Evolutionary conservation across 495 filamentous ascomycete species (phyloP).

Genomic region (Baudoinia panamericana): DNA sequence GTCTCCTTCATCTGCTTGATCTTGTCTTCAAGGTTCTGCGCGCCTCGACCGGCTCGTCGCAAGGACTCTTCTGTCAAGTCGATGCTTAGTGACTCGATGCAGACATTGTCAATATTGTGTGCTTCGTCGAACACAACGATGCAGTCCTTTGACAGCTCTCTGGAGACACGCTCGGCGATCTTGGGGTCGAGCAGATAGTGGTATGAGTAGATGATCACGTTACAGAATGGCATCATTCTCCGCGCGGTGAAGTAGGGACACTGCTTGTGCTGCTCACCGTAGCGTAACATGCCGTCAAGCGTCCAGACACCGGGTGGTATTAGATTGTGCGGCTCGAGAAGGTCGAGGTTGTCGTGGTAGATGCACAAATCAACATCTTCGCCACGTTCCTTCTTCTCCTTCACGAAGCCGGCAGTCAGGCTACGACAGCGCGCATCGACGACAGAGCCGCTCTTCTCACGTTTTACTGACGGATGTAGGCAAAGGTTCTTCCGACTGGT

Average conservation of each 20-base stretch:
- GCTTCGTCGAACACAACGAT: constrained; percentile 99
- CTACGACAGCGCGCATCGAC: constrained; percentile 93
- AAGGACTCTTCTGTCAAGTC: constrained; percentile 92
- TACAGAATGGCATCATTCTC: constrained; percentile 98
- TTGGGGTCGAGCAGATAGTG: constrained; percentile 97
- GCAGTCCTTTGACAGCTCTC: constrained; percentile 92
- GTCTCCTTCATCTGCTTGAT: constrained; percentile 86
- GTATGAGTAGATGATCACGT: constrained; percentile 98
- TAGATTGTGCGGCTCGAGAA: constrained; percentile 85
- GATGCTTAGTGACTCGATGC: constrained; percentile 93
- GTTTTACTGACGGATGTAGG: constrained; percentile 85
- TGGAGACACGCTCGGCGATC: constrained; percentile 92
- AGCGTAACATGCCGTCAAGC: constrained; percentile 70
- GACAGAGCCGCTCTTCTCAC: constrained; percentile 84
- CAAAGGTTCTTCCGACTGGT: constrained; percentile 97
- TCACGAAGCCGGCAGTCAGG: constrained; percentile 90
- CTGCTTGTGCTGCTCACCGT: constrained; percentile 90
- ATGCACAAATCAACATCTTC: constrained; percentile 89
- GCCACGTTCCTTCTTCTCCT: constrained; percentile 86
- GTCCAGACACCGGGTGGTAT: constrained; percentile 92
- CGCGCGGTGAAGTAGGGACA: constrained; percentile 95
- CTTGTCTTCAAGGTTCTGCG: constrained; percentile 75
- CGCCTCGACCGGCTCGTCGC: constrained; percentile 74
- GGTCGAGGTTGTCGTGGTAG: constrained; percentile 96
- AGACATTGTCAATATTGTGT: constrained; percentile 99